Evolutionary conservation across 164 flowering plant species (phyloP).

Genomic region (Cinnamomum micranthum): DNA sequence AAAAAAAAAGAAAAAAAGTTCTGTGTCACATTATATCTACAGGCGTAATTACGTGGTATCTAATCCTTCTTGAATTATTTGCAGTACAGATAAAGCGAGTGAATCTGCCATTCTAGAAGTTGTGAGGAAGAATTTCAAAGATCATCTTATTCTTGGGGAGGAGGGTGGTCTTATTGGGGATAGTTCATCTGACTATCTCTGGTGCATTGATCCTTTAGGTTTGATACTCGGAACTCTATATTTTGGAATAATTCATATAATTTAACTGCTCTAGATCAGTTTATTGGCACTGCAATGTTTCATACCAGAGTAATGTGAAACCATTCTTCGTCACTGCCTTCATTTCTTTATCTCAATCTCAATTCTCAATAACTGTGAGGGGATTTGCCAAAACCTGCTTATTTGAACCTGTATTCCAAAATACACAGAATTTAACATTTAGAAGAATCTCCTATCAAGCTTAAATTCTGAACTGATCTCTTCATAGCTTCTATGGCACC

Average conservation of each 20-base stretch:
- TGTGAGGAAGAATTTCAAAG: constrained; percentile 57
- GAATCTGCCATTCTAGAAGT: constrained; percentile 79
- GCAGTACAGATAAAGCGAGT: constrained; percentile 93
- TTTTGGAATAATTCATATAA: not conserved
- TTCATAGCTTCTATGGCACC: too few species aligned
- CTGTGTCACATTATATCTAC: not conserved
- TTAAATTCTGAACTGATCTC: too few species aligned
- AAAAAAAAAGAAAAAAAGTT: too few species aligned
- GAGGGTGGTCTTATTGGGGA: constrained; percentile 96
- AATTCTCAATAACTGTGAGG: too few species aligned
- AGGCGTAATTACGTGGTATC: not conserved
- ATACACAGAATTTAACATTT: too few species aligned
- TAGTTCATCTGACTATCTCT: constrained; percentile 79
- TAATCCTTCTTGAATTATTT: constrained; percentile 12
- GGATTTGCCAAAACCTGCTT: too few species aligned
- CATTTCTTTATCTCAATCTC: too few species aligned
- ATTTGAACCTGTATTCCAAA: too few species aligned
- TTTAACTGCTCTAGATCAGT: not conserved
- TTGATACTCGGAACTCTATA: constrained; percentile 14
- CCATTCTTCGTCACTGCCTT: too few species aligned
- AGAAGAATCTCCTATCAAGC: too few species aligned
- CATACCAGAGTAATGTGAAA: not conserved
- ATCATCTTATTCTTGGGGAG: constrained; percentile 95
- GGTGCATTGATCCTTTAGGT: constrained; percentile 99
- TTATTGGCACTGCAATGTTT: not conserved